Evolutionary conservation across 495 filamentous ascomycete genomes (phyloP).

Genomic region (Acidomyces sp.): DNA sequence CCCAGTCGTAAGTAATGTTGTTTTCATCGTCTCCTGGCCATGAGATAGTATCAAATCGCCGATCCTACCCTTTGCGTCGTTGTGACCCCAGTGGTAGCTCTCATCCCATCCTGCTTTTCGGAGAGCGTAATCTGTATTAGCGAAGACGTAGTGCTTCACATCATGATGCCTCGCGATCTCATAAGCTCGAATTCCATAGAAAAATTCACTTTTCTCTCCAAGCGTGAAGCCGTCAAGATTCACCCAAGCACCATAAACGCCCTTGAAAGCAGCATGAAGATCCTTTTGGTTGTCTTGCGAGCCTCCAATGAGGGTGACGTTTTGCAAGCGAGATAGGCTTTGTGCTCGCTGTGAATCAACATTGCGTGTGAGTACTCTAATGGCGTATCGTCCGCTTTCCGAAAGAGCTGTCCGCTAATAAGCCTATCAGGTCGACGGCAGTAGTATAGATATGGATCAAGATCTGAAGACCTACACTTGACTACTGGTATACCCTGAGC

Average conservation of each 20-base stretch:
- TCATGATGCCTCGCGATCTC: slow-evolving; percentile 16
- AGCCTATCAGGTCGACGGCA: background rate
- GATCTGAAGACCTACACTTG: background rate
- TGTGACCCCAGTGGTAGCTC: slow-evolving; percentile 10
- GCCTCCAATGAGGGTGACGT: slow-evolving; percentile 36
- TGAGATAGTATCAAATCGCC: slow-evolving; percentile 24
- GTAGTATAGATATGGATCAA: background rate
- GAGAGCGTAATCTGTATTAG: slow-evolving; percentile 16
- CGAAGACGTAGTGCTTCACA: slow-evolving; percentile 18
- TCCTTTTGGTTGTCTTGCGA: slow-evolving; percentile 34
- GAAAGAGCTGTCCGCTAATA: slow-evolving; percentile 25
- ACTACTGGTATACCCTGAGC: slow-evolving; percentile 42
- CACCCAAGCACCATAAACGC: slow-evolving; percentile 13
- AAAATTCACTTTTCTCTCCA: slow-evolving; percentile 20
- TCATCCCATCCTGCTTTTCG: slow-evolving; percentile 12
- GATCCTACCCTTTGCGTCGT: slow-evolving; percentile 17
- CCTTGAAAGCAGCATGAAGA: slow-evolving; percentile 26
- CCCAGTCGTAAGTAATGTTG: slow-evolving; percentile 11
- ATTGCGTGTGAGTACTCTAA: slow-evolving; percentile 39
- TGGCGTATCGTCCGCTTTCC: slow-evolving; percentile 30
- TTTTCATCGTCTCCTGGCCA: background rate
- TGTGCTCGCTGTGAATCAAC: slow-evolving; percentile 29
- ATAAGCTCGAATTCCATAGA: slow-evolving; percentile 19
- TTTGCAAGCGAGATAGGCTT: slow-evolving; percentile 27
- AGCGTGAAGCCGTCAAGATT: slow-evolving; percentile 21